Evolutionary conservation across 805 yeast genomes (phyloP), one percentile per base, ranked within the genome.

Genomic region (Naumovozyma castellii): DNA sequence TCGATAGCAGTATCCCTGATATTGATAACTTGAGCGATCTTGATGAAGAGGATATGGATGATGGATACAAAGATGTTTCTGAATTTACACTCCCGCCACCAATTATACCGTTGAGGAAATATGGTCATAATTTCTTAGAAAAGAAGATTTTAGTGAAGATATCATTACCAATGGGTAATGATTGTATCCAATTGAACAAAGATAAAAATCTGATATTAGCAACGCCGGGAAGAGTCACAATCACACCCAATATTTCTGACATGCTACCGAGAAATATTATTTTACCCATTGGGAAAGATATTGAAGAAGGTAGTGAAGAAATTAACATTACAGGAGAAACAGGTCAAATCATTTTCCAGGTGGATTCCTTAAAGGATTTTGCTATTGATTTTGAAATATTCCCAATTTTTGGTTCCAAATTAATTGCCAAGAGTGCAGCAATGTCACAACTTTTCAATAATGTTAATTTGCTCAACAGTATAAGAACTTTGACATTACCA

Each of bases 81-180:
- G 95, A 86, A 51, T 71, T 92, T 36, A 76, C 87, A 17, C 68
- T 92, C 42, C 98, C 98, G 0, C 98, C 98, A 1, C 98, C 98
- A 3, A 85, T 92, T 39, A 77, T 92, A 37, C 98, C 98, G 0
- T 66, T 92, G 39, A 72, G 96, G 52, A 76, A 94, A 51, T 92
- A 92, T 57, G 98, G 98, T 13, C 98, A 92, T 62, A 92, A 86
- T 59, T 92, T 87, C 66, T 65, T 92, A 53, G 97, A 92, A 56
- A 84, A 84, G 57, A 86, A 85, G 59, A 85, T 85, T 3, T 77
- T 87, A 45, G 71, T 92, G 22, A 95, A 88, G 56, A 64, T 92
- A 33, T 71, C 75, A 2, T 80, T 87, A 51, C 76, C 78, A 49
- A 38, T 72, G 42, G 66, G 68, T 6, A 56, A 69, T 37, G 64